phyloP scores from a whole-genome alignment of 805 yeast genomes.

The Candida germanica region DNA sequence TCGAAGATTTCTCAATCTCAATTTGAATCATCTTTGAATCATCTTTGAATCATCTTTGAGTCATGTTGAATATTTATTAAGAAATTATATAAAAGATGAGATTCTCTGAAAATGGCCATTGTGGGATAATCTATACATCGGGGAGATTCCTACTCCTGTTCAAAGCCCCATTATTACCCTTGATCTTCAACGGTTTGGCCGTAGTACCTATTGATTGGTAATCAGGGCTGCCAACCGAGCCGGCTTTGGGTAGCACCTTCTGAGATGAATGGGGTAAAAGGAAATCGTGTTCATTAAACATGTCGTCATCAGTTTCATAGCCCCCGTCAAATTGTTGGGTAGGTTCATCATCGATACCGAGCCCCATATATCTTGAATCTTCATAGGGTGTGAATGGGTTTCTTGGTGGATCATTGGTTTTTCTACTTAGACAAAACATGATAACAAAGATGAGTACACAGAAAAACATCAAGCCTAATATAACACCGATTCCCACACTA shows the following conservation, averaged over 20 bases:
- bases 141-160: slow-evolving; percentile 7
- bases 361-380: slow-evolving; percentile 35
- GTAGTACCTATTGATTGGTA: slow-evolving; percentile 1
- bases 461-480: slow-evolving; percentile 53
- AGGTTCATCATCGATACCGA: slow-evolving; percentile 30
- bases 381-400: slow-evolving; percentile 12
- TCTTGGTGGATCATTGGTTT: slow-evolving; percentile 4
- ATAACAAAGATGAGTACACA: slow-evolving; percentile 21
- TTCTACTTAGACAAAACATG: slow-evolving; percentile 15
- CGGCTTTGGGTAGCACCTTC: slow-evolving; percentile 2
- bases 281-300: slow-evolving; percentile 28
- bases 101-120: not conserved
- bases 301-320: slow-evolving; percentile 43
- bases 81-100: not conserved
- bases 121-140: slow-evolving; percentile 27
- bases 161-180: slow-evolving; percentile 2
- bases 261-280: slow-evolving; percentile 22
- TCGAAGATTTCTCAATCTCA: too few relatives aligned
- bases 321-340: slow-evolving; percentile 29
- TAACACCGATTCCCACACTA: slow-evolving; percentile 65
- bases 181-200: slow-evolving; percentile 5
- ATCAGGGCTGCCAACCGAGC: slow-evolving; percentile 3
- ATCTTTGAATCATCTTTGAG: too few relatives aligned
- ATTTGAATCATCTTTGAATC: too few relatives aligned
- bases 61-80: not conserved